Evolutionary conservation across 441 rosid genomes (phyloP), one percentile per base, ranked within the genome.

Genomic region (Aleurites moluccanus): DNA sequence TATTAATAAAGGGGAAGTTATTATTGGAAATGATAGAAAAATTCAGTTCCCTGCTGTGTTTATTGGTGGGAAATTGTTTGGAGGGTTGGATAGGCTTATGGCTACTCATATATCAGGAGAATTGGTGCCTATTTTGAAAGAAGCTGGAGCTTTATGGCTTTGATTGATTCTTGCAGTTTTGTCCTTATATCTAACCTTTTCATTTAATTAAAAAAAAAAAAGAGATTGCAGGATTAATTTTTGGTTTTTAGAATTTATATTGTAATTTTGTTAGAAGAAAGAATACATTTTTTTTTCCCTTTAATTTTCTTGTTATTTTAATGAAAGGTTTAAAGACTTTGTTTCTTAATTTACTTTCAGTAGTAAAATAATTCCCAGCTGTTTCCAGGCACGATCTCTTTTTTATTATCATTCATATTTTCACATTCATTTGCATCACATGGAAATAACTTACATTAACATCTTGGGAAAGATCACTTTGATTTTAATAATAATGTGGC

Each of bases 111-210:
- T 94, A 20, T 82, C 87, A 20, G 97, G 99, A 57, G 97, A 94
- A 71, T 74, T 92, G 72, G 79, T 87, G 42, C 98, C 98, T 62
- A 77, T 84, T 38, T 77, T 92, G 65, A 91, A 90, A 86, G 83
- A 91, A 80, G 98, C 98, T 20, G 92, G 95, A 1, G 99, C 97
- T 60, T 82, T 94, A 79, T 94, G 99, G 98, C 96, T 94, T 83
- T 89, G 83, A 85, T 69, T 15, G 55, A 14, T 64, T 25, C 9
- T 47, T 71, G 33, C 38, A 38, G 62, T 65, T 64, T 38, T 59
- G n/a, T 71, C 18, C 44, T 23, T 50, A 3, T 35, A 21, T 35
- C 72, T 52, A 62, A 62, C 53, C 25, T 28, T 73, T 13, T 64
- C 44, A 9, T 13, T 67, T 45, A 45, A 45, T 18, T 23, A 4